Percentiles rank a stretch among this genome's conserved stretches.
Conservation (phyloP, 345 rosid genomes). For the Isatis tinctoria region DNA sequence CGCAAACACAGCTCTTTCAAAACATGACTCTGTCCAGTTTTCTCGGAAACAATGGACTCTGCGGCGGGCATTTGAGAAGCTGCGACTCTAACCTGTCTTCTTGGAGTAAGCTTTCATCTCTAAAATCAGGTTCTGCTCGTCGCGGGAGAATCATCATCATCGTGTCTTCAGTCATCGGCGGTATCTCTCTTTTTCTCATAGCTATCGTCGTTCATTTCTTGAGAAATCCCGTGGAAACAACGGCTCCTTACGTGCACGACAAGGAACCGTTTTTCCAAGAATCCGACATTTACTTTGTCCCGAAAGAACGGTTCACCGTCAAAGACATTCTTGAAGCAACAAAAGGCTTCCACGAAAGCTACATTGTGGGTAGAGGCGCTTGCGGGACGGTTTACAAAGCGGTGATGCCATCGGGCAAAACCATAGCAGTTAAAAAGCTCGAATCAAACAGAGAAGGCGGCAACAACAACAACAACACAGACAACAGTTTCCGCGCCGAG, state of each 20-base stretch:
- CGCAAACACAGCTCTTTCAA: slow-evolving; percentile 50
- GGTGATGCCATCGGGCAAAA: slow-evolving; percentile 60
- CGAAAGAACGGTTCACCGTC: slow-evolving; percentile 79
- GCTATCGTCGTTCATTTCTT: slow-evolving; percentile 55
- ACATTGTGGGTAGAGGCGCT: slow-evolving; percentile 84
- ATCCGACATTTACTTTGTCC: slow-evolving; percentile 71
- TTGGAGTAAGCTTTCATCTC: slow-evolving; percentile 27
- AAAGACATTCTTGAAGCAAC: slow-evolving; percentile 85
- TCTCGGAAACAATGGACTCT: slow-evolving; percentile 68
- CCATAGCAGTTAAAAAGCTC: slow-evolving; percentile 74
- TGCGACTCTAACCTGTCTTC: slow-evolving; percentile 50
- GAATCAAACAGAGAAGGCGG: slow-evolving; percentile 76
- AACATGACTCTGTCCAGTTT: slow-evolving; percentile 60
- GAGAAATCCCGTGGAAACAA: slow-evolving; percentile 41
- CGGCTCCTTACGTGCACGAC: slow-evolving; percentile 44
- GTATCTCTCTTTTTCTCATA: slow-evolving; percentile 71
- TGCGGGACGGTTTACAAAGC: slow-evolving; percentile 95
- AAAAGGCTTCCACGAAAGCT: slow-evolving; percentile 68
- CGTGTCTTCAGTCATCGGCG: slow-evolving; percentile 60
- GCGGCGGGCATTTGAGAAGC: slow-evolving; percentile 59
- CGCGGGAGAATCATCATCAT: slow-evolving; percentile 58
- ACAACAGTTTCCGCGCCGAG: slow-evolving; percentile 88
- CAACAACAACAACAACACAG: slow-evolving; percentile 55
- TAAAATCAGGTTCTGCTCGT: slow-evolving; percentile 15
- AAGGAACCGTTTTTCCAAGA: slow-evolving; percentile 41